Evolutionary conservation across 2,329 filamentous ascomycete genomes (phyloP).

Genomic region (Coniochaeta sp.): DNA sequence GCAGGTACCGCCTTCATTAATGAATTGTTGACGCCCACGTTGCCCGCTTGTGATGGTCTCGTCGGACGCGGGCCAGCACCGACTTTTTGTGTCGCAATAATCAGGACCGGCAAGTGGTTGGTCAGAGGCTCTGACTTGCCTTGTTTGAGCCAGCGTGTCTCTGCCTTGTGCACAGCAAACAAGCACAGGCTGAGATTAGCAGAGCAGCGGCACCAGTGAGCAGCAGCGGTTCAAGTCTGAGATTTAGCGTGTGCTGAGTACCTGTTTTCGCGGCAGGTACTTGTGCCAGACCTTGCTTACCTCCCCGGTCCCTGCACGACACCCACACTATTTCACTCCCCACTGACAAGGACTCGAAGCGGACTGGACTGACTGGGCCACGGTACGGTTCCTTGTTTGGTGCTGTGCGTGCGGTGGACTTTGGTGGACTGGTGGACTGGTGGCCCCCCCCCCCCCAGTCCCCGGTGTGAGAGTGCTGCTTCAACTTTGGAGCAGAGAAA

Average conservation of each 20-base stretch:
- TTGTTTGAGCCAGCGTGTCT: background rate
- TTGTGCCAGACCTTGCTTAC: background rate
- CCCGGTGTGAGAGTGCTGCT: background rate
- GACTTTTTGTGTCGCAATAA: background rate
- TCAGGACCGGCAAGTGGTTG: background rate
- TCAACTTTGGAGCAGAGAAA: background rate
- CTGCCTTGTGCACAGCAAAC: background rate
- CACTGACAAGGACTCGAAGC: background rate
- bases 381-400: background rate
- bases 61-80: background rate
- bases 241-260: background rate
- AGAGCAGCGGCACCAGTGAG: background rate
- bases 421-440: background rate
- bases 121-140: background rate
- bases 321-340: background rate
- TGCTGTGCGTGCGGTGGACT: no score
- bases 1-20: background rate
- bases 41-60: background rate
- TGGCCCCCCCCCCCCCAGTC: background rate
- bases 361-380: background rate
- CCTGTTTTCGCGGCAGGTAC: conserved; percentile 1
- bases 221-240: background rate
- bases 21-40: background rate
- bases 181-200: background rate
- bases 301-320: conserved; percentile 1